These are phyloP conservation scores for Tolypocladium nubicola DNA, from an alignment of 2,329 filamentous ascomycete species.

Conservation along the genomic window DNA sequence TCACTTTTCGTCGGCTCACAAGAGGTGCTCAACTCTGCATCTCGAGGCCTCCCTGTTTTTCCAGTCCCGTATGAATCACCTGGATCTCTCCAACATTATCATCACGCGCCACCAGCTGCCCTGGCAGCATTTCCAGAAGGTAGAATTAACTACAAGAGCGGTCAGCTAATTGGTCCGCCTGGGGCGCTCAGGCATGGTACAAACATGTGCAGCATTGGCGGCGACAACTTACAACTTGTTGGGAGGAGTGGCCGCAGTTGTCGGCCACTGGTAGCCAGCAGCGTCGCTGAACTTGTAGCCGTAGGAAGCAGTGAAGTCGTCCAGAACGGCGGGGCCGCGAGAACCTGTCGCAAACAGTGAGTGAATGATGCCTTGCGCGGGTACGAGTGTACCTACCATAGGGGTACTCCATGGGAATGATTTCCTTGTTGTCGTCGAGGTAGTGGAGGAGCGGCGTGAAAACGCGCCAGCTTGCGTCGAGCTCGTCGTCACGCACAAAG, in stretches of 20 bases:
- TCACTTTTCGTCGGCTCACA: not conserved
- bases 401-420: conserved; percentile 98
- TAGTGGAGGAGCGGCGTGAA: conserved; percentile 97
- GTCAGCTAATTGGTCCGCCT: not conserved
- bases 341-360: conserved; percentile 52
- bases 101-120: not conserved
- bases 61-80: not conserved
- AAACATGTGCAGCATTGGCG: conserved; percentile 5
- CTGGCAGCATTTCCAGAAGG: not conserved
- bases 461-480: conserved; percentile 96
- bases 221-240: conserved; percentile 66
- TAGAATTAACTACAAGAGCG: not conserved
- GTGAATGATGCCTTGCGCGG: not conserved
- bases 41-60: not conserved
- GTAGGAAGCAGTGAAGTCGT: conserved; percentile 96
- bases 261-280: conserved; percentile 90
- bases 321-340: conserved; percentile 87
- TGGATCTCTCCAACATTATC: not conserved
- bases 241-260: conserved; percentile 51
- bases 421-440: conserved; percentile 98
- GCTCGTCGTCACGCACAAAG: conserved; percentile 94
- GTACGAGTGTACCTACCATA: conserved; percentile 59
- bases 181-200: not conserved
- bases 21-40: not conserved
- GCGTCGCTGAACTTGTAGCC: conserved; percentile 99